Conservation (phyloP, 768 basidiomycete species). For the Serendipita sp. region DNA sequence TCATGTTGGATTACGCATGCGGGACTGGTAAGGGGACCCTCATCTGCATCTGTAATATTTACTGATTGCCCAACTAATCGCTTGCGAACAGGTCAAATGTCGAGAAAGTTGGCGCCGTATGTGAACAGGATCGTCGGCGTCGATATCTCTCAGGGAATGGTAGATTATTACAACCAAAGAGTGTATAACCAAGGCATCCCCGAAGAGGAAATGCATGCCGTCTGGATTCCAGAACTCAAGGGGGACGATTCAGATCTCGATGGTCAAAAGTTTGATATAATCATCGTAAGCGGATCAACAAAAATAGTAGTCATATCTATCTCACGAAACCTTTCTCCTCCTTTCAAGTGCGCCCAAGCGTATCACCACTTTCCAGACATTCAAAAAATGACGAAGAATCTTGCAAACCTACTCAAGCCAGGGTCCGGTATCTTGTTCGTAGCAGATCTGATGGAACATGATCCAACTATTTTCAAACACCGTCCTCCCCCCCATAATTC, state of each 20-base stretch:
- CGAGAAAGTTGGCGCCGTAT: constrained; percentile 42
- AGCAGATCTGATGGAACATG: constrained; percentile 29
- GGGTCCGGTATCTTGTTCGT: constrained; percentile 40
- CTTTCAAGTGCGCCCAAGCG: constrained; percentile 37
- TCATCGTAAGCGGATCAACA: constrained; percentile 36
- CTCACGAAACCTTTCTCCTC: not conserved
- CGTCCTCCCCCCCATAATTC: not conserved
- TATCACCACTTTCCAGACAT: constrained; percentile 48
- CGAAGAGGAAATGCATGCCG: constrained; percentile 21
- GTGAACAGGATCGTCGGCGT: constrained; percentile 52
- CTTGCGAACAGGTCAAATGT: constrained; percentile 35
- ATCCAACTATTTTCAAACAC: constrained; percentile 1
- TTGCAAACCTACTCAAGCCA: constrained; percentile 44
- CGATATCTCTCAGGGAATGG: constrained; percentile 57
- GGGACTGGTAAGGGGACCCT: constrained; percentile 35
- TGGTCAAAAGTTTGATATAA: constrained; percentile 45
- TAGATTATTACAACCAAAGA: constrained; percentile 46
- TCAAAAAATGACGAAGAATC: constrained; percentile 30
- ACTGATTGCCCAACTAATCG: not conserved
- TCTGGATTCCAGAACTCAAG: not conserved
- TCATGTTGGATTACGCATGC: constrained; percentile 59
- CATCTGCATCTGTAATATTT: not conserved
- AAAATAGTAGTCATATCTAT: not conserved
- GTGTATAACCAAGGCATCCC: constrained; percentile 45
- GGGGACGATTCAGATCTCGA: constrained; percentile 32